Evolutionary conservation across 2,329 filamentous ascomycete genomes (phyloP).

Genomic region (Podosphaera fusca): DNA sequence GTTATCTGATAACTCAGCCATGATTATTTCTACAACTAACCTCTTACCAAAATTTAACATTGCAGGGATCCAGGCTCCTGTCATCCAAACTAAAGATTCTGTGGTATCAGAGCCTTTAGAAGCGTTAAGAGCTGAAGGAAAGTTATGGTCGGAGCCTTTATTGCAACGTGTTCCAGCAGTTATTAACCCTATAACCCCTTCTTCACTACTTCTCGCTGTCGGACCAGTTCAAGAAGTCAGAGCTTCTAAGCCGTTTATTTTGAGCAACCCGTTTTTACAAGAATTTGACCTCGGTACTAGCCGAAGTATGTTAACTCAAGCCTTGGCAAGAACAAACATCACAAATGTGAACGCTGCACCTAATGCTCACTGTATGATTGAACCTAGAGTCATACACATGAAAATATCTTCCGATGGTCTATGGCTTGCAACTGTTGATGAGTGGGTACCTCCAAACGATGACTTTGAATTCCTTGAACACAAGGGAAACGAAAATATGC

Average conservation of each 20-base stretch:
- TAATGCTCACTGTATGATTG: slow-evolving; percentile 45
- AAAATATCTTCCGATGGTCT: slow-evolving; percentile 57
- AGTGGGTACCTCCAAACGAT: slow-evolving; percentile 54
- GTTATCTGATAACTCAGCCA: slow-evolving; percentile 75
- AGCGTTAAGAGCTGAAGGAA: slow-evolving; percentile 24
- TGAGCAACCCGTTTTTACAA: slow-evolving; percentile 47
- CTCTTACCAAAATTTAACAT: slow-evolving; percentile 67
- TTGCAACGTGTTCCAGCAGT: slow-evolving; percentile 28
- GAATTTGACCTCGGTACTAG: slow-evolving; percentile 66
- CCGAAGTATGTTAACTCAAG: slow-evolving; percentile 63
- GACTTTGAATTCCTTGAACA: slow-evolving; percentile 40
- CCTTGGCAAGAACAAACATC: slow-evolving; percentile 66
- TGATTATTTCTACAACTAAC: slow-evolving; percentile 77
- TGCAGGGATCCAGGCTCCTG: slow-evolving; percentile 51
- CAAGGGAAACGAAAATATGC: slow-evolving; percentile 17
- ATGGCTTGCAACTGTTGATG: slow-evolving; percentile 82
- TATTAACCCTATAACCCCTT: slow-evolving; percentile 37
- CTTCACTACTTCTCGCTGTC: slow-evolving; percentile 44
- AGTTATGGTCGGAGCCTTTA: slow-evolving; percentile 10
- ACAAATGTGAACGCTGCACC: slow-evolving; percentile 59
- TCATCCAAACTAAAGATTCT: slow-evolving; percentile 25
- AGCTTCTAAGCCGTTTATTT: slow-evolving; percentile 24
- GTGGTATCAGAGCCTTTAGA: slow-evolving; percentile 30
- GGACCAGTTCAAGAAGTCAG: slow-evolving; percentile 35
- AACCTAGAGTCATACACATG: slow-evolving; percentile 57